Conservation (phyloP, 2,329 filamentous ascomycete species). For the Microdochium trichocladiopsis region DNA sequence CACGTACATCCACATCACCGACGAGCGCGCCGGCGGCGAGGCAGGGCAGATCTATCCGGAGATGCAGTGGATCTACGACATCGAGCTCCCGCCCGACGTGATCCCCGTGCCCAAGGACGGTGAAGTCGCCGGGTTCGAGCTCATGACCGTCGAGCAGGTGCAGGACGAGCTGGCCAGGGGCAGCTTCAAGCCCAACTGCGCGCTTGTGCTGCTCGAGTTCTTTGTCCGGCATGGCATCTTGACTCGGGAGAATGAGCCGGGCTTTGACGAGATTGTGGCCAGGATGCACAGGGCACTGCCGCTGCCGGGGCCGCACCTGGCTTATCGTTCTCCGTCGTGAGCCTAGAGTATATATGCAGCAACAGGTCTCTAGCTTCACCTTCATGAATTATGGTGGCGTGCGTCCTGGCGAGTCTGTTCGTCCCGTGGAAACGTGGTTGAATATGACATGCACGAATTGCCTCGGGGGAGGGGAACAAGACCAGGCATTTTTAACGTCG, state of each 20-base stretch:
- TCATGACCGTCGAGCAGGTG: conserved; percentile 73
- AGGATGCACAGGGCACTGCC: conserved; percentile 73
- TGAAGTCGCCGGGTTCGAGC: conserved; percentile 79
- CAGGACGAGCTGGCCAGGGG: conserved; percentile 61
- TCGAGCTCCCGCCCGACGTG: conserved; percentile 65
- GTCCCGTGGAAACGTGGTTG: no score
- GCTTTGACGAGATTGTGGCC: conserved; percentile 68
- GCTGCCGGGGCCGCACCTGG: conserved; percentile 61
- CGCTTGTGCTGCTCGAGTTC: conserved; percentile 79
- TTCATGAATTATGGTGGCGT: no score
- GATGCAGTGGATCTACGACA: conserved; percentile 84
- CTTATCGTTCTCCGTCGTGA: background rate
- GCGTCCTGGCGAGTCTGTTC: no score
- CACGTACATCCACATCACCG: conserved; percentile 79
- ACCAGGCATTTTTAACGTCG: no score
- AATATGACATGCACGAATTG: no score
- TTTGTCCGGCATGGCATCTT: conserved; percentile 79
- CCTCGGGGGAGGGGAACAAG: no score
- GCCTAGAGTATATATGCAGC: no score
- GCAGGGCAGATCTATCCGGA: conserved; percentile 81
- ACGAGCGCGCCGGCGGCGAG: conserved; percentile 71
- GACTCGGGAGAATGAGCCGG: conserved; percentile 68
- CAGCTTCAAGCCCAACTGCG: conserved; percentile 91
- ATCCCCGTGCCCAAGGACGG: conserved; percentile 73
- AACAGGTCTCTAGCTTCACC: no score